Evolutionary conservation across 1,284 basidiomycete genomes (phyloP), one percentile per base, ranked within the genome.

Genomic region (Hypsizygus ulmarius): DNA sequence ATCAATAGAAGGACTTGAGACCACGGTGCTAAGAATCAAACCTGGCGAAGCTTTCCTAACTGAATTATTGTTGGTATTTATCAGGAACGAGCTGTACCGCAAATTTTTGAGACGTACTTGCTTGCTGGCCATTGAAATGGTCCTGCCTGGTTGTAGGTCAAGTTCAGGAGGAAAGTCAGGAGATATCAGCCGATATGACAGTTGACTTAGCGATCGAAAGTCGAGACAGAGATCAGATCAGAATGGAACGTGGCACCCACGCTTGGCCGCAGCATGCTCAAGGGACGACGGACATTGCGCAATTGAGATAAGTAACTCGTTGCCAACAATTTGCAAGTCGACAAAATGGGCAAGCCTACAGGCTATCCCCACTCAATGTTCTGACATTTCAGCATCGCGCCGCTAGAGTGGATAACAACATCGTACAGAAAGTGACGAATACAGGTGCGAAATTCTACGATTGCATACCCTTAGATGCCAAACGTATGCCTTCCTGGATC

Each of bases 1-100:
- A 64, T 62, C 59, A 63, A 55, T 42, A 34, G 40, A 29, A 34
- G 27, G 29, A 29, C 36, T 19, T 32, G 9, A 34, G 18, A 16
- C 29, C 32, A 34, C 25, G 25, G 50, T 35, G 56, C 45, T 40
- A 16, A 38, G 37, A n/a, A n/a, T n/a, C 52, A 67, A 54, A 82
- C 82, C 74, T 86, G 83, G 50, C 75, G 76, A 34, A 86, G 65
- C 65, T 84, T 84, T 56, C 82, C 84, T 47, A 86, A 71, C 82
- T 86, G 37, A n/a, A 45, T 50, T 14, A 14, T 29, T 42, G 37
- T n/a, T 18, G 25, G 19, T 40, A 18, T 9, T 44, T 15, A 52
- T 44, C 11, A 14, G 27, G 10, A 5, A 8, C 10, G 4, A 7
- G 27, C 27, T 28, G 21, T 8, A 14, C 28, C 15, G 8, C 16